A percentile compares a stretch with the other conserved stretches of the same genome.
phyloP scores from a whole-genome alignment of 1,139 yeast genomes.

The Lodderomyces orthopsilosis region DNA sequence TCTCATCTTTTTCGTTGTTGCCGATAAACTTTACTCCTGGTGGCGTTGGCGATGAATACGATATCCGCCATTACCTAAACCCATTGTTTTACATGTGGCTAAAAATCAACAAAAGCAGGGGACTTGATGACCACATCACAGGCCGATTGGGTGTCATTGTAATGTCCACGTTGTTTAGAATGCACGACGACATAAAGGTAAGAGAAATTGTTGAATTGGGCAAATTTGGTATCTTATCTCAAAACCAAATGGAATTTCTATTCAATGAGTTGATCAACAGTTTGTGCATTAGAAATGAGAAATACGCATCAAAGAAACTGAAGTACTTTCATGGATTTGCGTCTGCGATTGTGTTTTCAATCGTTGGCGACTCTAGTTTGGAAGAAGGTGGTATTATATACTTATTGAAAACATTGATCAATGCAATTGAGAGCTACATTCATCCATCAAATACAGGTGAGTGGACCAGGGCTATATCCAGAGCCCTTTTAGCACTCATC shows the following conservation, averaged over 20 bases:
- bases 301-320: slow-evolving; percentile 37
- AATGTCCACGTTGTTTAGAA: slow-evolving; percentile 40
- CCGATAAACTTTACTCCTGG: slow-evolving; percentile 38
- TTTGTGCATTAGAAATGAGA: slow-evolving; percentile 43
- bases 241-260: slow-evolving; percentile 56
- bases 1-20: slow-evolving; percentile 55
- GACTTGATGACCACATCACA: slow-evolving; percentile 65
- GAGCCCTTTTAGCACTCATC: slow-evolving; percentile 55
- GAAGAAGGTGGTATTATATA: slow-evolving; percentile 50
- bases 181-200: slow-evolving; percentile 25
- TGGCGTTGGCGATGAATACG: slow-evolving; percentile 27
- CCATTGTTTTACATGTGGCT: slow-evolving; percentile 76
- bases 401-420: slow-evolving; percentile 52
- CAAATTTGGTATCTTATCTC: slow-evolving; percentile 59
- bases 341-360: slow-evolving; percentile 61
- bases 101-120: slow-evolving; percentile 53
- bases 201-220: slow-evolving; percentile 19
- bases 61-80: slow-evolving; percentile 56
- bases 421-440: slow-evolving; percentile 77
- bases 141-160: slow-evolving; percentile 65
- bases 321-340: slow-evolving; percentile 60
- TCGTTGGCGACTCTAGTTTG: slow-evolving; percentile 48
- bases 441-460: slow-evolving; percentile 90
- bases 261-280: slow-evolving; percentile 58
- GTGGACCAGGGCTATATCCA: slow-evolving; percentile 76